These are phyloP conservation scores for Aspergillus sp. DNA, from an alignment of 2,329 filamentous ascomycete species.

Conservation along the genomic window DNA sequence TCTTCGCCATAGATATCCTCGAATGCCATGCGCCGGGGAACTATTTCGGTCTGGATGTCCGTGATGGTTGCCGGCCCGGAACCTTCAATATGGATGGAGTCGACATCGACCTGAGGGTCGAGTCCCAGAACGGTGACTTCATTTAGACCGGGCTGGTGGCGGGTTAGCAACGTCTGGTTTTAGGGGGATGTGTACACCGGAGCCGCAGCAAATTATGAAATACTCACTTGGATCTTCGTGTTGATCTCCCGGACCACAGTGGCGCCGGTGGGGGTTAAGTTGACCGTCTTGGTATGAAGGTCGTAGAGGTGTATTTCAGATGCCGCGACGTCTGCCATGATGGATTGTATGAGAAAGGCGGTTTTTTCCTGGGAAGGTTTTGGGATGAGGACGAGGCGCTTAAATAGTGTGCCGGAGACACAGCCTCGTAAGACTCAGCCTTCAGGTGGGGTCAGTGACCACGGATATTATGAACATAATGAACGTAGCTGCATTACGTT, in stretches of 20 bases:
- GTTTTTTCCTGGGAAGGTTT: not conserved
- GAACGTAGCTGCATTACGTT: no score
- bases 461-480: no score
- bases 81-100: constrained; percentile 54
- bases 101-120: constrained; percentile 46
- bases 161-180: not conserved
- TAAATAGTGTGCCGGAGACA: not conserved
- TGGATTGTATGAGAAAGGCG: not conserved
- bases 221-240: constrained; percentile 40
- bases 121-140: constrained; percentile 50
- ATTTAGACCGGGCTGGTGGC: constrained; percentile 44
- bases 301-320: constrained; percentile 44
- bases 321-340: constrained; percentile 10
- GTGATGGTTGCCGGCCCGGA: constrained; percentile 51
- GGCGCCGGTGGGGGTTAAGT: constrained; percentile 54
- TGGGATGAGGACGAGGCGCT: not conserved
- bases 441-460: no score
- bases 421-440: not conserved
- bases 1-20: constrained; percentile 44
- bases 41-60: constrained; percentile 54
- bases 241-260: constrained; percentile 55
- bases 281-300: constrained; percentile 53
- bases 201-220: not conserved
- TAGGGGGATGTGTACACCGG: not conserved
- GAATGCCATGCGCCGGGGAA: constrained; percentile 49